These are phyloP conservation scores for Monosporascus sp. DNA, from an alignment of 2,329 filamentous ascomycete species.

Conservation along the genomic window DNA sequence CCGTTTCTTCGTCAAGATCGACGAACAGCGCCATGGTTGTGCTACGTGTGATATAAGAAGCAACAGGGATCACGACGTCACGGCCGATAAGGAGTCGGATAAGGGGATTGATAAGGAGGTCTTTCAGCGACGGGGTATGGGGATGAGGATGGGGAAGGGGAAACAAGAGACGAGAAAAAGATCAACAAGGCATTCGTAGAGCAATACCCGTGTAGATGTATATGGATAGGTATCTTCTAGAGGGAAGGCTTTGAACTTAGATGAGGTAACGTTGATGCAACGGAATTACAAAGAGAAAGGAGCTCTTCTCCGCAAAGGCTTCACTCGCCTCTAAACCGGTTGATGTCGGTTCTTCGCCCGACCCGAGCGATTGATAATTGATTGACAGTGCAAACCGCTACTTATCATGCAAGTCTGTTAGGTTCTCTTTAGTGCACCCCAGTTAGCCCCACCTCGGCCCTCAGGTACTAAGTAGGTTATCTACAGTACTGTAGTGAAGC, in stretches of 20 bases:
- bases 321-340: neutral
- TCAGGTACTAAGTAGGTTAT: too few relatives aligned
- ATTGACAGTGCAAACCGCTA: too few relatives aligned
- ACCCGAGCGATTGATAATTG: too few relatives aligned
- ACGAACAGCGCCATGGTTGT: neutral
- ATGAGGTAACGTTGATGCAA: neutral
- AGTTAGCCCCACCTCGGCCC: too few relatives aligned
- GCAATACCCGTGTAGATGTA: too few relatives aligned
- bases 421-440: too few relatives aligned
- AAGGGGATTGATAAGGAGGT: neutral
- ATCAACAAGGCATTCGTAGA: too few relatives aligned
- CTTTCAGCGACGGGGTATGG: neutral
- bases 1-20: neutral
- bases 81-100: neutral
- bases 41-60: neutral
- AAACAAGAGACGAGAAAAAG: neutral
- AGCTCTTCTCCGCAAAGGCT: neutral
- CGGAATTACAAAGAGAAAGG: neutral
- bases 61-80: neutral
- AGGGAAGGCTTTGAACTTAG: neutral
- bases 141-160: neutral
- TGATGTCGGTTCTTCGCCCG: too few relatives aligned
- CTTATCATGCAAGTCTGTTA: too few relatives aligned
- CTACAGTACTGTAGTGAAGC: too few relatives aligned
- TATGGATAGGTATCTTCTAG: too few relatives aligned